phyloP scores from a whole-genome alignment of 2,329 filamentous ascomycete genomes.

The Teratosphaeriaceae sp. region DNA sequence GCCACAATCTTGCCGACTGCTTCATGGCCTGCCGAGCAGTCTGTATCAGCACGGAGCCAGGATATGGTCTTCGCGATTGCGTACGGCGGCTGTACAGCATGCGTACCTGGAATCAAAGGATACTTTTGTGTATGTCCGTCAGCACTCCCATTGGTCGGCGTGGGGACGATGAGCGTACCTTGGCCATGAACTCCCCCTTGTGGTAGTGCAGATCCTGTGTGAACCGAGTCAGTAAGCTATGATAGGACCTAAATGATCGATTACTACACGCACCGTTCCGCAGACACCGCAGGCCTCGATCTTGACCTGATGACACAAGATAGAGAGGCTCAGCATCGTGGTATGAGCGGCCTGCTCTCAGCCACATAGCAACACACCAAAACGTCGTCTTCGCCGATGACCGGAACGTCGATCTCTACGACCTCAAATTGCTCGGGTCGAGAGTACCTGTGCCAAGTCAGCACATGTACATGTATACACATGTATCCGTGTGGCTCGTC shows the following conservation, averaged over 20 bases:
- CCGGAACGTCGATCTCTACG: slow-evolving; percentile 7
- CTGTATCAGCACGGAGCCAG: background rate
- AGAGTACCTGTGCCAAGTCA: slow-evolving; percentile 2
- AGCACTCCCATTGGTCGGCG: background rate
- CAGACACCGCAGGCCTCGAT: slow-evolving; percentile 8
- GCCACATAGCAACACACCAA: slow-evolving; percentile 4
- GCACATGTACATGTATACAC: too few species aligned
- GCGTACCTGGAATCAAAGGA: slow-evolving; percentile 32
- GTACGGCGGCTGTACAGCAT: too few species aligned
- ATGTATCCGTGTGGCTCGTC: background rate
- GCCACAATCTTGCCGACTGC: slow-evolving; percentile 60
- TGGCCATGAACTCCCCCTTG: slow-evolving; percentile 57
- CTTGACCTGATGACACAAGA: slow-evolving; percentile 6
- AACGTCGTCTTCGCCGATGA: slow-evolving; percentile 5
- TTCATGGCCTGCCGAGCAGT: slow-evolving; percentile 49
- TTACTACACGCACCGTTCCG: slow-evolving; percentile 4
- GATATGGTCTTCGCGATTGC: background rate
- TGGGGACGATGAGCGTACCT: background rate
- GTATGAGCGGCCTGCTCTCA: too few species aligned
- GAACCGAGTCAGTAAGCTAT: background rate
- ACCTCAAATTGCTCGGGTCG: slow-evolving; percentile 6
- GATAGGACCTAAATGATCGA: too few species aligned
- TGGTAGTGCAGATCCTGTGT: slow-evolving; percentile 50
- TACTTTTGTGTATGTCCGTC: slow-evolving; percentile 5
- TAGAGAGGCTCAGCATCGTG: too few species aligned